Conservation (phyloP, 75 land plant species). For the Pinus taeda region DNA sequence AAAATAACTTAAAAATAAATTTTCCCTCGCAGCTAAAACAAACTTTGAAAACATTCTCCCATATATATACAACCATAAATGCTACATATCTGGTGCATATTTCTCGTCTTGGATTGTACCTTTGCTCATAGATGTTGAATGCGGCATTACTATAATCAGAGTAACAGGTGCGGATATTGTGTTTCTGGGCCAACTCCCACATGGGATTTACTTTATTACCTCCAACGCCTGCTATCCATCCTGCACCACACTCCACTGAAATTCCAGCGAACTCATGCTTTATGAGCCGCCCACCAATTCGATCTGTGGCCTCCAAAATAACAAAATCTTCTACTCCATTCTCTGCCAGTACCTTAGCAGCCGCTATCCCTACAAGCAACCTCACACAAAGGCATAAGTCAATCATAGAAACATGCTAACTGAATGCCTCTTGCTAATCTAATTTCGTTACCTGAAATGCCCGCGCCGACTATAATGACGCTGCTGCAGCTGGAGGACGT, state of each 20-base stretch:
- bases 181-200: slow-evolving; percentile 35
- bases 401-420: not conserved
- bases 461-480: slow-evolving; percentile 34
- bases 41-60: too few species aligned
- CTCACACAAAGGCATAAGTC: not conserved
- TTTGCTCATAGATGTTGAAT: slow-evolving; percentile 37
- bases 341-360: slow-evolving; percentile 48
- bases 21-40: too few species aligned
- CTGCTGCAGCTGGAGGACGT: too few species aligned
- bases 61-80: too few species aligned
- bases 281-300: slow-evolving; percentile 56
- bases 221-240: slow-evolving; percentile 66
- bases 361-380: slow-evolving; percentile 38
- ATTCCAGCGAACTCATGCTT: slow-evolving; percentile 31
- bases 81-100: too few species aligned
- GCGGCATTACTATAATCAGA: slow-evolving; percentile 39
- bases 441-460: slow-evolving; percentile 18
- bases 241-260: slow-evolving; percentile 54
- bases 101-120: slow-evolving; percentile 15
- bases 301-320: slow-evolving; percentile 52
- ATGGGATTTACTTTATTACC: slow-evolving; percentile 46
- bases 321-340: slow-evolving; percentile 45
- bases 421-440: too few species aligned
- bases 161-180: slow-evolving; percentile 18
- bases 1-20: too few species aligned